A percentile compares a stretch with the other conserved stretches of the same genome.
These are phyloP conservation scores for Cystobasidium ongulense DNA, from an alignment of 768 basidiomycete genomes.

Conservation along the genomic window DNA sequence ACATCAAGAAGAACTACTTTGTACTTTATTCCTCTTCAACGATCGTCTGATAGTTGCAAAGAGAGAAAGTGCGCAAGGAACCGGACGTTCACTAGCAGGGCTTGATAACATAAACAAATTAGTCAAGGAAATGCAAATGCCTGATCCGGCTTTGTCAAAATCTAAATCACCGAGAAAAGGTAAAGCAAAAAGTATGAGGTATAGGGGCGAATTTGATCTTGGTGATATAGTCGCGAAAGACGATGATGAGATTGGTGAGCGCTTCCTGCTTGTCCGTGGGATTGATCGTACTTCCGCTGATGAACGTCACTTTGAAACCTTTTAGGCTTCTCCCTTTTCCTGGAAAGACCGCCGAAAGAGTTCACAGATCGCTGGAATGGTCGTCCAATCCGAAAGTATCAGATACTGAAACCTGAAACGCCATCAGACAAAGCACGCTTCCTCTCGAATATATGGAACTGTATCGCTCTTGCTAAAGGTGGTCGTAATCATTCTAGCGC, in stretches of 20 bases:
- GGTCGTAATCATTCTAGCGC: not conserved
- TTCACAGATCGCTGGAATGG: conserved; percentile 80
- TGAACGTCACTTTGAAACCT: conserved; percentile 28
- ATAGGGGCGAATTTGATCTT: conserved; percentile 80
- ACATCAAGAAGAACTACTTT: conserved; percentile 57
- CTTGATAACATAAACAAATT: conserved; percentile 67
- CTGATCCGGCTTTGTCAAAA: conserved; percentile 31
- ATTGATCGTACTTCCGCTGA: conserved; percentile 4
- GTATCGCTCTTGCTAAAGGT: not conserved
- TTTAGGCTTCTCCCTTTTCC: conserved; percentile 72
- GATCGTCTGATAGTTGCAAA: conserved; percentile 89
- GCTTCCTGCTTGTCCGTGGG: not conserved
- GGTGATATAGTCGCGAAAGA: conserved; percentile 73
- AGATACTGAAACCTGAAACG: conserved; percentile 47
- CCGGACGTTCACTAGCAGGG: conserved; percentile 45
- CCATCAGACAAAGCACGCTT: conserved; percentile 33
- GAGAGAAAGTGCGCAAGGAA: conserved; percentile 50
- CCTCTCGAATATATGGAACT: conserved; percentile 33
- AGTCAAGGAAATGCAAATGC: conserved; percentile 42
- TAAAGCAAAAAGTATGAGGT: conserved; percentile 63
- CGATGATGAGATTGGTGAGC: conserved; percentile 67
- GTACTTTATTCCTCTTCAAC: conserved; percentile 84
- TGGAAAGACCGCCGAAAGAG: conserved; percentile 73
- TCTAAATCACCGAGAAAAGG: conserved; percentile 46
- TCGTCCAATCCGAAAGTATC: conserved; percentile 69